These are phyloP conservation scores for Hanseniaspora thailandica DNA, from an alignment of 805 yeast species.

Conservation along the genomic window DNA sequence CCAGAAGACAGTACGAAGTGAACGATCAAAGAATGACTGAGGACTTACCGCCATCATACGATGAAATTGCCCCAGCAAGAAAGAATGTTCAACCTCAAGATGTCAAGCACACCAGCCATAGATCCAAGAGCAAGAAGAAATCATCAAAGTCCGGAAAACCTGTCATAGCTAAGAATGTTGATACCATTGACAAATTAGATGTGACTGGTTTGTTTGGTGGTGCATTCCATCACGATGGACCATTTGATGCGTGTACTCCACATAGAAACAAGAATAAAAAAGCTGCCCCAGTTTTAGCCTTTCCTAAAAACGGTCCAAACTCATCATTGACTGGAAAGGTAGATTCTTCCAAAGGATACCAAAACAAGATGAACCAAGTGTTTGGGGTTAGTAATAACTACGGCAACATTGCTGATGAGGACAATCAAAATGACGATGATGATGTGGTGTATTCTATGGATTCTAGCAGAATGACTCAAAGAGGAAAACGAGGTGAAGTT, in stretches of 20 bases:
- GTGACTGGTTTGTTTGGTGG: conserved; percentile 92
- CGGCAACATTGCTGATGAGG: conserved; percentile 26
- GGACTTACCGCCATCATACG: conserved; percentile 54
- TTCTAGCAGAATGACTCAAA: conserved; percentile 17
- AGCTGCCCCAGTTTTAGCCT: conserved; percentile 88
- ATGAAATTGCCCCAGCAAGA: conserved; percentile 42
- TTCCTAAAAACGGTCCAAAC: conserved; percentile 93
- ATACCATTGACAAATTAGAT: conserved; percentile 88
- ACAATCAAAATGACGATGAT: conserved; percentile 41
- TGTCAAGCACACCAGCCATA: conserved; percentile 17
- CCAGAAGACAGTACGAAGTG: conserved; percentile 25
- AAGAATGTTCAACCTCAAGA: conserved; percentile 18
- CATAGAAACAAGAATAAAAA: conserved; percentile 70
- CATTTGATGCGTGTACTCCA: conserved; percentile 96
- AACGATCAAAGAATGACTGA: conserved; percentile 20
- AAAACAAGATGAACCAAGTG: conserved; percentile 57
- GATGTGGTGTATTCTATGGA: conserved; percentile 26
- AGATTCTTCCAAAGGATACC: conserved; percentile 36
- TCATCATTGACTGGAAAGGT: conserved; percentile 64
- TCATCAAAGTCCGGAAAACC: conserved; percentile 29
- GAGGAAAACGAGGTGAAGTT: conserved; percentile 12
- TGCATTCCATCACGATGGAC: conserved; percentile 97
- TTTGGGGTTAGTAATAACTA: conserved; percentile 48
- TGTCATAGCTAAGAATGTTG: conserved; percentile 53
- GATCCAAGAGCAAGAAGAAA: conserved; percentile 15